phyloP scores from a whole-genome alignment of 1,139 yeast genomes.

The Casaregolazyma lundiana region DNA sequence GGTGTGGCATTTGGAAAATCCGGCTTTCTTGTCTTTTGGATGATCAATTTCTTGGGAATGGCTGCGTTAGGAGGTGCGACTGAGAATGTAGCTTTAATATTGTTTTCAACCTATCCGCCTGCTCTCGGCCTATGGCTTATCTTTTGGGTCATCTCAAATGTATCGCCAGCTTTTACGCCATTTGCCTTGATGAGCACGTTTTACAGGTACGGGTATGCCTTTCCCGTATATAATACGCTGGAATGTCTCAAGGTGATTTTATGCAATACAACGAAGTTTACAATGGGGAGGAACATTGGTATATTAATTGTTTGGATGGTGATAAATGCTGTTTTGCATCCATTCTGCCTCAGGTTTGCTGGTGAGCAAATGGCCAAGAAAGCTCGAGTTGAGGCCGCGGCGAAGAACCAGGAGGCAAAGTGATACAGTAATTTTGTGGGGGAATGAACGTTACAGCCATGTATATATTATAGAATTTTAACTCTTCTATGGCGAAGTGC shows the following conservation, averaged over 20 bases:
- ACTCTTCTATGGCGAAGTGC: too few species aligned
- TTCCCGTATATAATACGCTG: slow-evolving; percentile 59
- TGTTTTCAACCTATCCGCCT: slow-evolving; percentile 45
- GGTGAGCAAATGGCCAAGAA: slow-evolving; percentile 8
- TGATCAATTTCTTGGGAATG: slow-evolving; percentile 54
- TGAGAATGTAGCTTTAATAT: slow-evolving; percentile 50
- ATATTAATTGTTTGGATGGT: slow-evolving; percentile 56
- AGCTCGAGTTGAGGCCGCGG: slow-evolving; percentile 9
- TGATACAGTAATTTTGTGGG: too few species aligned
- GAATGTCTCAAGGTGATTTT: slow-evolving; percentile 54
- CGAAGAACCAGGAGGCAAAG: not conserved
- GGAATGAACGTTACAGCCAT: too few species aligned
- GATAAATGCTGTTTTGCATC: slow-evolving; percentile 43
- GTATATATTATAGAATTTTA: too few species aligned
- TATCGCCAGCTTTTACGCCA: slow-evolving; percentile 60
- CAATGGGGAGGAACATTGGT: slow-evolving; percentile 56
- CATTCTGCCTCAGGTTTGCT: slow-evolving; percentile 38
- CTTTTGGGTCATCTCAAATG: slow-evolving; percentile 54
- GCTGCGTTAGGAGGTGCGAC: slow-evolving; percentile 60
- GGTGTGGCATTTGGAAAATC: slow-evolving; percentile 50
- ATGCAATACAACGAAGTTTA: slow-evolving; percentile 52
- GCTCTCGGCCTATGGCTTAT: slow-evolving; percentile 59
- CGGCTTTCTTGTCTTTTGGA: slow-evolving; percentile 65
- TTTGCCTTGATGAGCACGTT: slow-evolving; percentile 49
- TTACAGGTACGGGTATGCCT: slow-evolving; percentile 59